A percentile compares a stretch with the other conserved stretches of the same genome.
phyloP scores from a whole-genome alignment of 2,329 filamentous ascomycete genomes.

The Pyrenochaeta sp. region DNA sequence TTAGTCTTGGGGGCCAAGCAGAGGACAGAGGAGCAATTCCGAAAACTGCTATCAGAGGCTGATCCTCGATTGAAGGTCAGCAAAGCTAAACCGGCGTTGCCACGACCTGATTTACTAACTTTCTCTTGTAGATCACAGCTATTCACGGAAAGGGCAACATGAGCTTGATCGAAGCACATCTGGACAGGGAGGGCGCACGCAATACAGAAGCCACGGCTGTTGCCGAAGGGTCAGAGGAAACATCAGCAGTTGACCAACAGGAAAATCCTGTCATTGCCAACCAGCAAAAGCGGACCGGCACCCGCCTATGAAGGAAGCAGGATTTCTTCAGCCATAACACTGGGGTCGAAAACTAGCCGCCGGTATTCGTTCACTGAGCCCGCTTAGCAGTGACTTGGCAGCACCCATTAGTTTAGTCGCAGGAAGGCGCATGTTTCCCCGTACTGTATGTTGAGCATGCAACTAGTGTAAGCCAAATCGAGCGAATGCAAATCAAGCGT shows the following conservation, averaged over 20 bases:
- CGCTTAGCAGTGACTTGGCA: neutral
- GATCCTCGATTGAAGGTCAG: slow-evolving; percentile 21
- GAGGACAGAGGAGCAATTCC: slow-evolving; percentile 28
- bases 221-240: neutral
- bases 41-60: slow-evolving; percentile 15
- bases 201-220: neutral
- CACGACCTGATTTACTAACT: slow-evolving; percentile 2
- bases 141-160: slow-evolving; percentile 25
- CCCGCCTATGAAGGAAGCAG: slow-evolving; percentile 9
- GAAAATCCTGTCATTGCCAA: neutral
- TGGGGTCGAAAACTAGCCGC: neutral
- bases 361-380: neutral
- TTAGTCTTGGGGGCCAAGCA: slow-evolving; percentile 30
- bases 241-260: neutral
- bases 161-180: slow-evolving; percentile 23
- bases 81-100: neutral
- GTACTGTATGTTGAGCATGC: neutral
- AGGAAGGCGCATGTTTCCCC: neutral
- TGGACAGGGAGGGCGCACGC: slow-evolving; percentile 5
- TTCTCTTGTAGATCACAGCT: slow-evolving; percentile 11
- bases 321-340: neutral
- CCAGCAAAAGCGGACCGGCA: slow-evolving; percentile 13
- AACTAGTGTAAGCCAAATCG: neutral
- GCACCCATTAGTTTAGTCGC: neutral
- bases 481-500: neutral